phyloP scores from a whole-genome alignment of 352 stramenopile genomes.

The Phytopythium montanum region DNA sequence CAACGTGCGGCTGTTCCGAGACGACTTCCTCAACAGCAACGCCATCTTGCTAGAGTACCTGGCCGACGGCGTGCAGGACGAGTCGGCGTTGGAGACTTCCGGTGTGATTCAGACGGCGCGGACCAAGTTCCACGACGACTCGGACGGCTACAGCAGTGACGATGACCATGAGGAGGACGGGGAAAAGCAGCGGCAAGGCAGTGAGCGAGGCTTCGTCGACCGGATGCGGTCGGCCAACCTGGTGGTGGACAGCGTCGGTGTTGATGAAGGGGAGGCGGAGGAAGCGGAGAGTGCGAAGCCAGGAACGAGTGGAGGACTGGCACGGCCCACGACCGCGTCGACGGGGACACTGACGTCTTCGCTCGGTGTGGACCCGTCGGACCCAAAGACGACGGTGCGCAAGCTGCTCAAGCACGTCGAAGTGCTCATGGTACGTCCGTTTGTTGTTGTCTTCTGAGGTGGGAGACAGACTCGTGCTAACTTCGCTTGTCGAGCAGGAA shows the following conservation, averaged over 20 bases:
- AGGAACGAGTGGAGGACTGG: not conserved
- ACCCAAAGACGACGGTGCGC: slow-evolving; percentile 75
- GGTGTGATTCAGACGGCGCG: slow-evolving; percentile 5
- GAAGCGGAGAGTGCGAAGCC: not conserved
- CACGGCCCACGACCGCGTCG: slow-evolving; percentile 19
- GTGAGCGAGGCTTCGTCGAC: slow-evolving; percentile 39
- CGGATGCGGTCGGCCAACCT: slow-evolving; percentile 61
- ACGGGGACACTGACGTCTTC: slow-evolving; percentile 29
- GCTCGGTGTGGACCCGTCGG: slow-evolving; percentile 69
- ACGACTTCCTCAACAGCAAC: slow-evolving; percentile 85
- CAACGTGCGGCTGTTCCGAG: slow-evolving; percentile 77
- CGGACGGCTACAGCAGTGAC: slow-evolving; percentile 9
- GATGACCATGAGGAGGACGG: slow-evolving; percentile 5
- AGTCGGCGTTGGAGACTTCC: slow-evolving; percentile 9
- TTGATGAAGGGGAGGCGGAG: not conserved
- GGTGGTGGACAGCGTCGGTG: not conserved
- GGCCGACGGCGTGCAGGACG: slow-evolving; percentile 31
- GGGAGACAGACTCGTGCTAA: not conserved
- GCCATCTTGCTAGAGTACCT: slow-evolving; percentile 82
- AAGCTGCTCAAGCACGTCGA: slow-evolving; percentile 86
- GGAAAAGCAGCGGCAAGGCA: not conserved
- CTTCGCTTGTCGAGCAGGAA: slow-evolving; percentile 24
- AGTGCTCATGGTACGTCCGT: slow-evolving; percentile 48
- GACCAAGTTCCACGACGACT: slow-evolving; percentile 7
- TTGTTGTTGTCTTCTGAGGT: too few species aligned